phyloP scores from a whole-genome alignment of 345 rosid genomes.

The Moricandia arvensis region DNA sequence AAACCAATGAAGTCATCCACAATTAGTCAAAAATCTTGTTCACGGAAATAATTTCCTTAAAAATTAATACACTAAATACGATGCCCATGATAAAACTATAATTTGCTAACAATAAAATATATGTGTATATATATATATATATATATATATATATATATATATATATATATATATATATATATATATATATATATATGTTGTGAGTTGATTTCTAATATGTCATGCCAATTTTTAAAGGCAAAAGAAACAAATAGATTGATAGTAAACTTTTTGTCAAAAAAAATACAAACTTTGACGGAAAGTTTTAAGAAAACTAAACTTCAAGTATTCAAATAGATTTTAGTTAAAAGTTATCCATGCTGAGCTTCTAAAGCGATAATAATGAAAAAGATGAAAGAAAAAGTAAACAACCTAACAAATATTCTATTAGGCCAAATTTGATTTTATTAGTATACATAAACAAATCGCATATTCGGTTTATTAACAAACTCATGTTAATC shows the following conservation, averaged over 20 bases:
- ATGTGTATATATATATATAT: background rate
- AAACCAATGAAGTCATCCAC: background rate
- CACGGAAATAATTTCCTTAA: background rate
- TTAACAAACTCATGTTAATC: constrained; percentile 20
- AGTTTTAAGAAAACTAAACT: background rate
- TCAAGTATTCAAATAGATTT: background rate
- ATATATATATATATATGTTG: background rate
- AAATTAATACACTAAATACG: background rate
- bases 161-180: too few relatives aligned
- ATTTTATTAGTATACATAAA: background rate
- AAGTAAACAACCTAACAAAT: constrained; percentile 14
- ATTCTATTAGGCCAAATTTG: background rate
- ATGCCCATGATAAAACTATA: background rate
- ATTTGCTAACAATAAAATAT: too few relatives aligned
- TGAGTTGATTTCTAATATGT: background rate
- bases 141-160: background rate
- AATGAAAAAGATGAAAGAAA: background rate
- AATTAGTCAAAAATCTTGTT: background rate
- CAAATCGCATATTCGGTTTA: constrained; percentile 5
- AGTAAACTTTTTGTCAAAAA: background rate
- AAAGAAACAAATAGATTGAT: background rate
- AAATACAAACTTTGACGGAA: background rate
- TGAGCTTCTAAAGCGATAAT: background rate
- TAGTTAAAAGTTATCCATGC: background rate
- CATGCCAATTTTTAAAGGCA: background rate